phyloP scores from a whole-genome alignment of 2,329 filamentous ascomycete species.

The Lasiodiplodia hormozganensis region DNA sequence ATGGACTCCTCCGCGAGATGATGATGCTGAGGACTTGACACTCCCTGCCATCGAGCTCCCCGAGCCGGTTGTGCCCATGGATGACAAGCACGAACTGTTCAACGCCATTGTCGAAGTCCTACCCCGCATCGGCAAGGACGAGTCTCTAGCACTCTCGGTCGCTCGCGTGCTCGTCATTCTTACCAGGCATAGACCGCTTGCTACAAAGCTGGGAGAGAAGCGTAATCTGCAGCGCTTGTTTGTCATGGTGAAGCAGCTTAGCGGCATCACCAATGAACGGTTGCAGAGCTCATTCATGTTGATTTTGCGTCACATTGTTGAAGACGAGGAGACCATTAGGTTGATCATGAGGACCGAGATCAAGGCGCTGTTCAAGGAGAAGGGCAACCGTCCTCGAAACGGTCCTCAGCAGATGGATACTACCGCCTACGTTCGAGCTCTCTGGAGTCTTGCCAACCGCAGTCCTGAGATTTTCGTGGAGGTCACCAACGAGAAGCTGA shows the following conservation, averaged over 20 bases:
- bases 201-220: slow-evolving; percentile 80
- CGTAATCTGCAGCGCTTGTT: slow-evolving; percentile 89
- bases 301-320: slow-evolving; percentile 88
- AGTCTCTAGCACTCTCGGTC: slow-evolving; percentile 81
- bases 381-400: slow-evolving; percentile 45
- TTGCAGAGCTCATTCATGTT: slow-evolving; percentile 81
- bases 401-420: slow-evolving; percentile 64
- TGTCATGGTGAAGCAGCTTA: slow-evolving; percentile 92
- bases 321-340: slow-evolving; percentile 89
- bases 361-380: slow-evolving; percentile 72
- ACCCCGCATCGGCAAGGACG: slow-evolving; percentile 86
- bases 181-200: slow-evolving; percentile 78
- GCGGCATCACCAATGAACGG: slow-evolving; percentile 76
- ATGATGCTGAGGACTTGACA: slow-evolving; percentile 52
- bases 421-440: slow-evolving; percentile 73
- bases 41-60: slow-evolving; percentile 66
- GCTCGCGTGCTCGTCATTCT: slow-evolving; percentile 85
- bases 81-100: slow-evolving; percentile 75
- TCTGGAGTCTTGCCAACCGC: slow-evolving; percentile 81
- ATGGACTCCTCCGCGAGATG: slow-evolving; percentile 67
- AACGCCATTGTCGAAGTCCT: slow-evolving; percentile 81
- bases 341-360: slow-evolving; percentile 94
- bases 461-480: slow-evolving; percentile 87
- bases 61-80: slow-evolving; percentile 67
- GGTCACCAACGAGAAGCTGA: slow-evolving; percentile 83